A percentile compares a stretch with the other conserved stretches of the same genome.
Evolutionary conservation across 352 stramenopile species (phyloP).

Genomic region (Globisporangium barbulae): DNA sequence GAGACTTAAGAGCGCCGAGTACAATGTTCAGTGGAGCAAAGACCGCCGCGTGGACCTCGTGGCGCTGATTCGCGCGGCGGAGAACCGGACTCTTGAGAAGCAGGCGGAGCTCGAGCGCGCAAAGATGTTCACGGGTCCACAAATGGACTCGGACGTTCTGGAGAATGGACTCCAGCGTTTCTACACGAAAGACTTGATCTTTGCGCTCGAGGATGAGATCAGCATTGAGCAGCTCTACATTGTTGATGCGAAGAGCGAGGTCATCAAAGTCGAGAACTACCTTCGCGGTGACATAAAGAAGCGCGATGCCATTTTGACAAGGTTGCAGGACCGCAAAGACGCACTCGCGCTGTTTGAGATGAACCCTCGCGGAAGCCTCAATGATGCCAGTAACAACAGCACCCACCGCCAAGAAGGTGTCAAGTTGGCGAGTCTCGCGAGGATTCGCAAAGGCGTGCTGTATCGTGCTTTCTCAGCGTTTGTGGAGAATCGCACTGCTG

Average conservation of each 20-base stretch:
- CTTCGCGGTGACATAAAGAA: conserved; percentile 54
- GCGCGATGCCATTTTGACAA: conserved; percentile 24
- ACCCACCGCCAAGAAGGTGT: conserved; percentile 4
- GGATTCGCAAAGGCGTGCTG: conserved; percentile 36
- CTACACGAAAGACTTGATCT: conserved; percentile 70
- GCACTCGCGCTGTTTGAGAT: conserved; percentile 50
- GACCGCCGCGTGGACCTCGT: conserved; percentile 68
- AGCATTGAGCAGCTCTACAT: conserved; percentile 87
- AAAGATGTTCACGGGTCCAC: conserved; percentile 54
- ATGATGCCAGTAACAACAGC: conserved; percentile 5
- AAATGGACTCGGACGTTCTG: conserved; percentile 82
- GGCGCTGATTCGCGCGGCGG: conserved; percentile 58
- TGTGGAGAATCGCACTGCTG: conserved; percentile 35
- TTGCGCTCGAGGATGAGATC: conserved; percentile 76
- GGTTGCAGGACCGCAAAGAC: conserved; percentile 37
- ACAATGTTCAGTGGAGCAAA: conserved; percentile 79
- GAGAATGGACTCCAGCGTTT: conserved; percentile 72
- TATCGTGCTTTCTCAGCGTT: conserved; percentile 54
- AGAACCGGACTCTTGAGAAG: conserved; percentile 73
- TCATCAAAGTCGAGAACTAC: conserved; percentile 69
- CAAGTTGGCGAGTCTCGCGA: conserved; percentile 23
- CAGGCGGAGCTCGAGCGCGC: conserved; percentile 73
- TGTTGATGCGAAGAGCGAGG: conserved; percentile 67
- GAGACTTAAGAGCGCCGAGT: conserved; percentile 55
- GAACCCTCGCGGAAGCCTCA: conserved; percentile 21